These are phyloP conservation scores for Pleurotus salmoneostramineus DNA, from an alignment of 768 basidiomycete genomes.

Conservation along the genomic window DNA sequence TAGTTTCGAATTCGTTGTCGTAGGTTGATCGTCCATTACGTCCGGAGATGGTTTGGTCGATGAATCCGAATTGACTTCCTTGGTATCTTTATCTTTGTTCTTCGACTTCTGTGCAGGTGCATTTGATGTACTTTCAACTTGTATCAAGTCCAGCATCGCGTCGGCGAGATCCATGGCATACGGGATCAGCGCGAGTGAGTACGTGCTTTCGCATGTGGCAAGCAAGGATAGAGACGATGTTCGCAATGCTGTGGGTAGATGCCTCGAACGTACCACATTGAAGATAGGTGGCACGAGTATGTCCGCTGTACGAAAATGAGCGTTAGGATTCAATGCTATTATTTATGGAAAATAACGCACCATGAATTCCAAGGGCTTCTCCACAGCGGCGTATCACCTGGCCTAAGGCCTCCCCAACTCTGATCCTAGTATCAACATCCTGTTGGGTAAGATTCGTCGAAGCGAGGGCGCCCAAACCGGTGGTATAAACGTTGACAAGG, in stretches of 20 bases:
- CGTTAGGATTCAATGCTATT: background rate
- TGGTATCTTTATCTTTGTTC: slow-evolving; percentile 1
- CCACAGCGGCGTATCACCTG: slow-evolving; percentile 75
- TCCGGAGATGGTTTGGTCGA: slow-evolving; percentile 17
- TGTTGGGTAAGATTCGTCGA: slow-evolving; percentile 41
- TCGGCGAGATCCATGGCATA: slow-evolving; percentile 60
- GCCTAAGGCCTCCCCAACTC: slow-evolving; percentile 84
- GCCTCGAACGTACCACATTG: slow-evolving; percentile 48
- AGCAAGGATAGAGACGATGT: slow-evolving; percentile 60
- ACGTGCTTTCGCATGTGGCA: slow-evolving; percentile 66
- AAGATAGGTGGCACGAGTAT: slow-evolving; percentile 72
- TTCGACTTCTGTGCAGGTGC: slow-evolving; percentile 13
- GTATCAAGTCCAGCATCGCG: slow-evolving; percentile 76
- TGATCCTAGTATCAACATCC: slow-evolving; percentile 69
- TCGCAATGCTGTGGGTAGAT: slow-evolving; percentile 72
- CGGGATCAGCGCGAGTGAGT: slow-evolving; percentile 54
- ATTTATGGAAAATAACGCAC: slow-evolving; percentile 34
- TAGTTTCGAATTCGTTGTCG: slow-evolving; percentile 55
- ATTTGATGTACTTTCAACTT: slow-evolving; percentile 47
- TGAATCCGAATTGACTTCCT: background rate
- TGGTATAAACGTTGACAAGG: slow-evolving; percentile 65
- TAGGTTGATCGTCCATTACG: slow-evolving; percentile 54
- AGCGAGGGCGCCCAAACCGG: slow-evolving; percentile 47
- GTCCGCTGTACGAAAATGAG: slow-evolving; percentile 43
- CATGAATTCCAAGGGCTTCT: slow-evolving; percentile 59